Base-by-base conservation (phyloP, 2,329 filamentous ascomycete species). In the Calonectria pauciramosa region DNA sequence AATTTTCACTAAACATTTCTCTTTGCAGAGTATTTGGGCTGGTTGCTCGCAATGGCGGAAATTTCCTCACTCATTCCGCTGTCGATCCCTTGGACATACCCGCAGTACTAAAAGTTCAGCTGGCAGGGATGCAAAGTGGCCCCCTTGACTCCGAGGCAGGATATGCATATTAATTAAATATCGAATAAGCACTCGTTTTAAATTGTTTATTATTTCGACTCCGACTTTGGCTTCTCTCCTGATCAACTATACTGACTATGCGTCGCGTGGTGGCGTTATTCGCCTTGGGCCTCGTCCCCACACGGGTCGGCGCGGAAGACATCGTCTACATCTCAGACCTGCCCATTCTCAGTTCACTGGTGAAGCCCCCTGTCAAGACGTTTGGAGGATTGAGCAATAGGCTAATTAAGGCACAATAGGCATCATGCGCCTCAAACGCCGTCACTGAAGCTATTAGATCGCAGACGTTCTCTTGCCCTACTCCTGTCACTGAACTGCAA, bases 91-190 rank as follows among this genome's bases (percentile, higher is more conserved):
- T 60, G 34, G 54, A 52, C 54, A 60, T 60, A 60, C 56, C 56
- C 56, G n/a, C 54, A 8, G 32, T 20, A 60, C 56, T 60, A 60
- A 60, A 60, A 60, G 56, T 60, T 60, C 56, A 60, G 56, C 56
- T 60, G 56, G 56, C 56, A 60, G 56, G 56, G 56, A 28, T 60
- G n/a, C 34, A 23, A 23, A 26, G n/a, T 26, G 34, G 34, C 34
- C n/a, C 34, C 56, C 56, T 60, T 38, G 56, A 60, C 23, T 60
- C 34, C 56, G 56, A 16, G 56, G 34, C 14, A 23, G 34, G 41
- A 26, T 41, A 41, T 60, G 56, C 56, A 38, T 60, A 26, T 41
- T 26, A 41, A 41, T 60, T 60, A 38, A 60, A 60, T 23, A 11
- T 16, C 34, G n/a, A 41, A 23, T 36, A 41, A 41, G 18, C 1